A percentile compares a stretch with the other conserved stretches of the same genome.
phyloP scores from a whole-genome alignment of 192 early-diverging fungal species.

The Allomyces arbusculus region DNA sequence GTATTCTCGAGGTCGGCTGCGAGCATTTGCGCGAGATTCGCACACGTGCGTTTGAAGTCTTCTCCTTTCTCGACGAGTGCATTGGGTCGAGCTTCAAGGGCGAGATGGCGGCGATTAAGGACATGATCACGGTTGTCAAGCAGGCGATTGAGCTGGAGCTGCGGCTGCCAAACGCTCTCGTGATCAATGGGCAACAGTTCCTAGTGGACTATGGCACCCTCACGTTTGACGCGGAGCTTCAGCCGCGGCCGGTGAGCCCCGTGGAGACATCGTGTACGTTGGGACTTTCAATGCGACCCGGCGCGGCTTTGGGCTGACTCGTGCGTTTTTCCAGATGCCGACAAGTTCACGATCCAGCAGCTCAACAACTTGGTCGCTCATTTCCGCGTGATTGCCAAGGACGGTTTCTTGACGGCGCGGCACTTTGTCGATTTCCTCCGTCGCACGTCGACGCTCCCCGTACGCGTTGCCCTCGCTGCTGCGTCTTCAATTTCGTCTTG shows the following conservation, averaged over 20 bases:
- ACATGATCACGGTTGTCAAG: constrained; percentile 27
- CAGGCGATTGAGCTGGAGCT: constrained; percentile 34
- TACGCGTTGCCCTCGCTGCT: no score
- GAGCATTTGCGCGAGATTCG: not conserved
- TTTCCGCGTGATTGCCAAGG: no score
- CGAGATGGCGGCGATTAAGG: constrained; percentile 36
- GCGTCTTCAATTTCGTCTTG: no score
- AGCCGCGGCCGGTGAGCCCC: no score
- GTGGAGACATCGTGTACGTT: not conserved
- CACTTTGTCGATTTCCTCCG: no score
- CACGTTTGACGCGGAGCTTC: constrained; percentile 23
- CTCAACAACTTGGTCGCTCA: no score
- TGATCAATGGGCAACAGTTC: constrained; percentile 30
- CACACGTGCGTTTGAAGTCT: constrained; percentile 22
- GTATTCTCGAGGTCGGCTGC: not conserved
- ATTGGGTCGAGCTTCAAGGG: constrained; percentile 20
- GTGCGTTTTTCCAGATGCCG: no score
- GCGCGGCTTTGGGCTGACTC: no score
- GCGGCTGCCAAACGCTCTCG: constrained; percentile 25
- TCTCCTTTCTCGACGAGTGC: constrained; percentile 32
- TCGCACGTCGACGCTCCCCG: no score
- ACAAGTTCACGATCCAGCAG: no score
- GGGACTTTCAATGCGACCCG: no score
- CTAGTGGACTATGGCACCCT: constrained; percentile 24
- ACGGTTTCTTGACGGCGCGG: no score